These are phyloP conservation scores for Penicillium waksmanii DNA, from an alignment of 495 filamentous ascomycete genomes.

Conservation along the genomic window DNA sequence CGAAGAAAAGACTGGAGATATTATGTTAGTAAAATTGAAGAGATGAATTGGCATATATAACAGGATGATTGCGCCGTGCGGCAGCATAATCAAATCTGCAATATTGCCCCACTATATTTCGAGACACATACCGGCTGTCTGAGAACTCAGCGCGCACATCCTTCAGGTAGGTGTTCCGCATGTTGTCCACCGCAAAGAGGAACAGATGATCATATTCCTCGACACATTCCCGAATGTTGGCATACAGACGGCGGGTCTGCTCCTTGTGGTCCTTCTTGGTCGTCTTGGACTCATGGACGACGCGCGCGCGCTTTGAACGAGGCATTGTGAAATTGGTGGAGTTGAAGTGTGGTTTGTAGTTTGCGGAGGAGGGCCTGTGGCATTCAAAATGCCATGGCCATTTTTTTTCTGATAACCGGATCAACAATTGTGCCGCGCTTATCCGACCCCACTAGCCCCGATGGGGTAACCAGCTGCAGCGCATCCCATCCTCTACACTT, in stretches of 20 bases:
- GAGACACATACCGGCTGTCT: slow-evolving; percentile 73
- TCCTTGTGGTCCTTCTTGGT: slow-evolving; percentile 89
- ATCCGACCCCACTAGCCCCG: slow-evolving; percentile 40
- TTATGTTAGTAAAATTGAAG: slow-evolving; percentile 16
- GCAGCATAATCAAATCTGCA: not conserved
- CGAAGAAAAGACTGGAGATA: slow-evolving; percentile 80
- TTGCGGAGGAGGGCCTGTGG: slow-evolving; percentile 15
- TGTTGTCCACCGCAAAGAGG: slow-evolving; percentile 94
- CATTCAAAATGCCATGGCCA: slow-evolving; percentile 23
- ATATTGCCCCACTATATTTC: not conserved
- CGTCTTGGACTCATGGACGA: slow-evolving; percentile 87
- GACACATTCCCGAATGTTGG: slow-evolving; percentile 82
- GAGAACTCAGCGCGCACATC: slow-evolving; percentile 80
- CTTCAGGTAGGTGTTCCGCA: slow-evolving; percentile 98
- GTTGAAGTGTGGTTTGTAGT: slow-evolving; percentile 8
- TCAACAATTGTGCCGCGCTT: slow-evolving; percentile 44
- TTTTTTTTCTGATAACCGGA: slow-evolving; percentile 52
- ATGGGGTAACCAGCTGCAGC: slow-evolving; percentile 42
- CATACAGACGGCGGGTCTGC: slow-evolving; percentile 83
- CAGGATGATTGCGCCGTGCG: not conserved
- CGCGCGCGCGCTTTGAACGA: slow-evolving; percentile 88
- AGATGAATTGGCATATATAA: slow-evolving; percentile 3
- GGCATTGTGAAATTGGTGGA: slow-evolving; percentile 68
- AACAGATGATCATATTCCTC: slow-evolving; percentile 87
- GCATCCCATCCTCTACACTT: not conserved